These are phyloP conservation scores for Phytopythium ostracodes DNA, from an alignment of 352 stramenopile genomes.

Conservation along the genomic window DNA sequence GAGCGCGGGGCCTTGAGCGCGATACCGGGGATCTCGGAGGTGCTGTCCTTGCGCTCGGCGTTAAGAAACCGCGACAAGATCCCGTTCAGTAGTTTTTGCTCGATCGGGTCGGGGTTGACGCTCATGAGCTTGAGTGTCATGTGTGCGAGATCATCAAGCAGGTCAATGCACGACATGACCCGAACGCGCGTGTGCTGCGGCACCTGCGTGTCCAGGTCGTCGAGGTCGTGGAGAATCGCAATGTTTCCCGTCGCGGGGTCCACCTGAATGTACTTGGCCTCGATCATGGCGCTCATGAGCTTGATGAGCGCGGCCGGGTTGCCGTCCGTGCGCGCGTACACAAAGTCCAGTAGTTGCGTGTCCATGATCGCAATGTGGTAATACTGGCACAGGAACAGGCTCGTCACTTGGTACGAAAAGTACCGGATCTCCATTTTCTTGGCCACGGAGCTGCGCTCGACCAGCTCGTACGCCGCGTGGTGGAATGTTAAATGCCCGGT, in stretches of 20 bases:
- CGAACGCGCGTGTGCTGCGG: slow-evolving; percentile 66
- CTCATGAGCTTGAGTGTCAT: slow-evolving; percentile 64
- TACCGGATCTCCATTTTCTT: slow-evolving; percentile 50
- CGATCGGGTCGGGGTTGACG: slow-evolving; percentile 57
- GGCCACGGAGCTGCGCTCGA: slow-evolving; percentile 30
- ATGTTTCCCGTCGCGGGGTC: slow-evolving; percentile 42
- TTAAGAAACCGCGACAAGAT: slow-evolving; percentile 44
- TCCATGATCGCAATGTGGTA: slow-evolving; percentile 85
- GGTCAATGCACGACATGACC: slow-evolving; percentile 66
- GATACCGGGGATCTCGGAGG: slow-evolving; percentile 19
- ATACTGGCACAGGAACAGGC: slow-evolving; percentile 67
- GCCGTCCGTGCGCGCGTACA: slow-evolving; percentile 57
- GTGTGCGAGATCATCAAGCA: slow-evolving; percentile 45
- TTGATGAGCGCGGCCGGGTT: slow-evolving; percentile 68
- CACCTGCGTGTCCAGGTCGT: slow-evolving; percentile 72
- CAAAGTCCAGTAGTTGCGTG: slow-evolving; percentile 69
- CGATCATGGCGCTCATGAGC: slow-evolving; percentile 64
- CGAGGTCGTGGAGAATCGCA: slow-evolving; percentile 63
- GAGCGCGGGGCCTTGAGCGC: slow-evolving; percentile 35
- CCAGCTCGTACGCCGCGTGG: slow-evolving; percentile 20
- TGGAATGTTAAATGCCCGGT: slow-evolving; percentile 29
- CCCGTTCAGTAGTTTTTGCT: slow-evolving; percentile 52
- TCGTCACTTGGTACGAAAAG: slow-evolving; percentile 65
- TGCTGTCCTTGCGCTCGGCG: slow-evolving; percentile 32
- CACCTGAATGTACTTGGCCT: slow-evolving; percentile 60